Conservation (phyloP, 768 basidiomycete genomes). For the Psilocybe tampanensis region DNA sequence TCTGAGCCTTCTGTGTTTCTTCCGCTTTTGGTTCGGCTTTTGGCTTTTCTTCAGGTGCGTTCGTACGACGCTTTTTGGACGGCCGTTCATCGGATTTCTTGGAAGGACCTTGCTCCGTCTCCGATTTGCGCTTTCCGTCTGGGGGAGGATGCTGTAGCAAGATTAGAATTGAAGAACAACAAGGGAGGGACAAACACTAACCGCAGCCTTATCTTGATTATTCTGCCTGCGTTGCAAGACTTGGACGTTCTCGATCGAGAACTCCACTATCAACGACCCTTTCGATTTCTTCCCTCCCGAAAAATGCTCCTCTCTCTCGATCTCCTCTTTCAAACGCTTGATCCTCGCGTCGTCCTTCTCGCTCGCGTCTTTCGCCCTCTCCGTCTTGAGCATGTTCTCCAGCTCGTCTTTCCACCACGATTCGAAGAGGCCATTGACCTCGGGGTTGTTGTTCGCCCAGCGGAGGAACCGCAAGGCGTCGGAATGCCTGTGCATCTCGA, state of each 20-base stretch:
- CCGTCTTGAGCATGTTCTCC: constrained; percentile 57
- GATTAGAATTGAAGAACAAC: background rate
- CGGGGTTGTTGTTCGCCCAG: constrained; percentile 92
- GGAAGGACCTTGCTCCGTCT: constrained; percentile 10
- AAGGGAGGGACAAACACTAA: constrained; percentile 14
- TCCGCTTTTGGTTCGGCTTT: constrained; percentile 10
- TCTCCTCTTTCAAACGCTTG: constrained; percentile 58
- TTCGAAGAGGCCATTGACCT: constrained; percentile 61
- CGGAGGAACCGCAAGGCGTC: constrained; percentile 90
- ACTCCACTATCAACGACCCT: constrained; percentile 82
- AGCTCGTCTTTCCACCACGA: constrained; percentile 95
- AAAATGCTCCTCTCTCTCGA: constrained; percentile 37
- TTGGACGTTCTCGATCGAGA: constrained; percentile 94
- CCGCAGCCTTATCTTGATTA: constrained; percentile 36
- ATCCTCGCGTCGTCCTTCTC: constrained; percentile 57
- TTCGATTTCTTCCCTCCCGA: constrained; percentile 41
- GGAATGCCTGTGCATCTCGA: constrained; percentile 86
- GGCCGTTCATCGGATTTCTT: constrained; percentile 15
- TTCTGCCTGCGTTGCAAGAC: constrained; percentile 72
- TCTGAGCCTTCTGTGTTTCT: constrained; percentile 17
- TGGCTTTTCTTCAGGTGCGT: constrained; percentile 5
- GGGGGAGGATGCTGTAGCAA: background rate
- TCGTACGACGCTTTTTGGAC: constrained; percentile 20
- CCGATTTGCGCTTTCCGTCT: constrained; percentile 14
- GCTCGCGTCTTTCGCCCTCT: constrained; percentile 60